Conservation (phyloP, 306 rosid species). For the Prunus armeniaca region DNA sequence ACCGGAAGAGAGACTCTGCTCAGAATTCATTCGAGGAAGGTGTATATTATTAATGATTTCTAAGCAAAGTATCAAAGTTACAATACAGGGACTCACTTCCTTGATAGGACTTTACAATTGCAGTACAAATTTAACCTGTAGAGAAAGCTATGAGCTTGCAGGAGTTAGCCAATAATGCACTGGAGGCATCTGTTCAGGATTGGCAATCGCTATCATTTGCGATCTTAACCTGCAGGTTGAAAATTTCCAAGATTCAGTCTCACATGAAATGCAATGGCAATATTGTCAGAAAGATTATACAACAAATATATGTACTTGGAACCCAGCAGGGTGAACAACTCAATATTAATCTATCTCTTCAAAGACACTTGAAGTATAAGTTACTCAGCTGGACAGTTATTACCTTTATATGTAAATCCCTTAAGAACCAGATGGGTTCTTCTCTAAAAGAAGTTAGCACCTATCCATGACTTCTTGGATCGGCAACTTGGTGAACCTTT, state of each 20-base stretch:
- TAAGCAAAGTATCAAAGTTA: neutral
- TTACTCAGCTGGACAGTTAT: neutral
- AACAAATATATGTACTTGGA: neutral
- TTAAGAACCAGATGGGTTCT: conserved; percentile 14
- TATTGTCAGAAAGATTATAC: no score
- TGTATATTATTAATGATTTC: neutral
- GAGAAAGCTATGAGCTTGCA: neutral
- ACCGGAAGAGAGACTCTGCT: neutral
- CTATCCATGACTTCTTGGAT: conserved; percentile 64
- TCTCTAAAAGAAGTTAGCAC: conserved; percentile 17
- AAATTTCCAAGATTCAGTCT: neutral
- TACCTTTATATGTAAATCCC: conserved; percentile 27
- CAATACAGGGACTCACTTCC: neutral
- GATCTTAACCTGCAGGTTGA: conserved; percentile 1
- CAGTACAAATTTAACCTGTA: neutral
- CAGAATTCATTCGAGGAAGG: neutral
- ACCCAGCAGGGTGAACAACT: neutral
- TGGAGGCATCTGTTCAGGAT: neutral
- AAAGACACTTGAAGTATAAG: neutral
- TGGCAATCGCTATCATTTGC: neutral
- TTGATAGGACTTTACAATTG: neutral
- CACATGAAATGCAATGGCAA: neutral
- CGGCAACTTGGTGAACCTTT: conserved; percentile 81
- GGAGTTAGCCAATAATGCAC: neutral
- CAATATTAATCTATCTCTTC: neutral